Conservation (phyloP, 495 filamentous ascomycete species). For the Staphylotrichum longicolle region DNA sequence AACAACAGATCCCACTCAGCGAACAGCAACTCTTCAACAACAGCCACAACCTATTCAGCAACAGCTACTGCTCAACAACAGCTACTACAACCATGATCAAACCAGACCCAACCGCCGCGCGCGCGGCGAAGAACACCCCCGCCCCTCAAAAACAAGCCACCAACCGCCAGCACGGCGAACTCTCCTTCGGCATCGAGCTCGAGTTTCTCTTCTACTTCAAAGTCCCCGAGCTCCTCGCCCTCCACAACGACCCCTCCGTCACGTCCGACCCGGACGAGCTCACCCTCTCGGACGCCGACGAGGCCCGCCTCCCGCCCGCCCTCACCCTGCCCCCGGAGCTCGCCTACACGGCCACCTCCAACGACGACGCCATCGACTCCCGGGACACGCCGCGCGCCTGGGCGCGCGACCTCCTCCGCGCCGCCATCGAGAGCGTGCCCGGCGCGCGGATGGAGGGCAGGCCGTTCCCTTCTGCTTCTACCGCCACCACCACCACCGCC, state of each 20-base stretch:
- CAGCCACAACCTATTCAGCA: too few relatives aligned
- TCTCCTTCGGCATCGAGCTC: constrained; percentile 29
- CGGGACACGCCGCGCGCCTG: not conserved
- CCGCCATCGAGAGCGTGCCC: constrained; percentile 16
- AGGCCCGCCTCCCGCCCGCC: not conserved
- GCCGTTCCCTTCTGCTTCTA: not conserved
- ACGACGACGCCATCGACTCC: not conserved
- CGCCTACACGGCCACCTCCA: too few relatives aligned
- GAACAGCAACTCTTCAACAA: too few relatives aligned
- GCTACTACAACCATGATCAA: too few relatives aligned
- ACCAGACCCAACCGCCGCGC: not conserved
- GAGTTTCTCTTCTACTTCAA: constrained; percentile 25
- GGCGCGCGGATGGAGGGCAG: constrained; percentile 6
- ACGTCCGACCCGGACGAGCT: not conserved
- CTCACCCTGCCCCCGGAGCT: not conserved
- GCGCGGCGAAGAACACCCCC: not conserved
- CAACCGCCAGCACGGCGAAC: not conserved
- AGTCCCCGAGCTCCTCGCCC: not conserved
- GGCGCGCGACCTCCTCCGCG: not conserved
- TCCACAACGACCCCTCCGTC: too few relatives aligned
- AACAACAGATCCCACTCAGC: too few relatives aligned
- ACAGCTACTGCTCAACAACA: too few relatives aligned
- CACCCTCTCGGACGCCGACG: not conserved
- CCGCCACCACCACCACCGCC: too few relatives aligned
- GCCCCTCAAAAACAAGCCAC: too few relatives aligned